A percentile compares a stretch with the other conserved stretches of the same genome.
These are phyloP conservation scores for Colletotrichum viniferum DNA, from an alignment of 2,329 filamentous ascomycete genomes.

Conservation along the genomic window DNA sequence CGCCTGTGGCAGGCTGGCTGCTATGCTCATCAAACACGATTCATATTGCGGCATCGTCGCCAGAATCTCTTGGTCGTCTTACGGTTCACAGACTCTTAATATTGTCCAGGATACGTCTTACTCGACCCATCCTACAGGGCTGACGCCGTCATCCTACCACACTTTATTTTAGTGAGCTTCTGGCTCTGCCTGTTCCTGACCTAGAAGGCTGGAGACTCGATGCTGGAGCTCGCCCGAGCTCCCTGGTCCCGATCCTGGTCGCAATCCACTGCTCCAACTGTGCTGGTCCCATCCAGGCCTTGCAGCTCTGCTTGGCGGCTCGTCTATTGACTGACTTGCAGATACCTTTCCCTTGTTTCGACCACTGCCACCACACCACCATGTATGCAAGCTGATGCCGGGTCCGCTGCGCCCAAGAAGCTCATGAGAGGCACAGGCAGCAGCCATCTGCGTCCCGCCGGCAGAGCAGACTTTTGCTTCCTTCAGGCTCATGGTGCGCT, in stretches of 20 bases:
- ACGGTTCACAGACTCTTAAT: neutral
- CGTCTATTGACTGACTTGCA: constrained; percentile 21
- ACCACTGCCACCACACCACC: constrained; percentile 20
- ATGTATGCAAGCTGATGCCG: constrained; percentile 10
- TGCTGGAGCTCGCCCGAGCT: neutral
- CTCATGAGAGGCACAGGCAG: neutral
- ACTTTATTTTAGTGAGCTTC: neutral
- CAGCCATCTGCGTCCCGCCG: neutral
- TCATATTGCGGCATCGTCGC: neutral
- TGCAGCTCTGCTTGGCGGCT: constrained; percentile 5
- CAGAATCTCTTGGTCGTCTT: neutral
- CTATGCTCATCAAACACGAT: neutral
- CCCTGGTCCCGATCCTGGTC: neutral
- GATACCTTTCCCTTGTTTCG: constrained; percentile 5
- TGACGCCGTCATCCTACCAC: constrained; percentile 2
- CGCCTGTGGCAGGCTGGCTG: neutral
- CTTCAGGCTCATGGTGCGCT: neutral
- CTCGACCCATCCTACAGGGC: constrained; percentile 1
- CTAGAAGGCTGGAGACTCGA: neutral
- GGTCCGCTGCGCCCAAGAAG: neutral
- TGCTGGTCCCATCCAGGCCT: constrained; percentile 16
- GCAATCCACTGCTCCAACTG: neutral
- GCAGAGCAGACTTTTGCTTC: neutral
- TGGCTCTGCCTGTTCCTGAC: neutral
- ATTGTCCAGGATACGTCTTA: constrained; percentile 4